These are phyloP conservation scores for Spinellus fusiger DNA, from an alignment of 192 early-diverging fungal genomes.

Conservation along the genomic window DNA sequence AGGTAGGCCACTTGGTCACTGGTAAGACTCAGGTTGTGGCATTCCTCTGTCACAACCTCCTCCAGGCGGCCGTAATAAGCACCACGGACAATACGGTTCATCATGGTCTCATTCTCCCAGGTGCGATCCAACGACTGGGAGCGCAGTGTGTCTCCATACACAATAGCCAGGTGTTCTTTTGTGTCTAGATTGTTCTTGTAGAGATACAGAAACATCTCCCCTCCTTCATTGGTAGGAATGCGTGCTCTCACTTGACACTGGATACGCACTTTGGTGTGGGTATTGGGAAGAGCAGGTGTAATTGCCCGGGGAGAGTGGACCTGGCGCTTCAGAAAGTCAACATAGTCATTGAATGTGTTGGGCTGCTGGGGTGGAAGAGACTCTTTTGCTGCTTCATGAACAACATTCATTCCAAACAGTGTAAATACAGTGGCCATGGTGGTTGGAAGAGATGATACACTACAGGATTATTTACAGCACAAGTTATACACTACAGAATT, in stretches of 20 bases:
- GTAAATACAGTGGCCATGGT: constrained; percentile 27
- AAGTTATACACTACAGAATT: too few species aligned
- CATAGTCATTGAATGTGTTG: constrained; percentile 24
- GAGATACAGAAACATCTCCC: constrained; percentile 76
- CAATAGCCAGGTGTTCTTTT: constrained; percentile 92
- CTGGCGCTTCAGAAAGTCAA: constrained; percentile 29
- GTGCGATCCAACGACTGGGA: constrained; percentile 59
- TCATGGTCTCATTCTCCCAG: constrained; percentile 64
- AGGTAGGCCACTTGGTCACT: constrained; percentile 18
- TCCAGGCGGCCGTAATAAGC: constrained; percentile 56
- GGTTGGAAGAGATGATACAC: not conserved
- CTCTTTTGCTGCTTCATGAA: constrained; percentile 6
- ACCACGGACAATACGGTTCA: constrained; percentile 77
- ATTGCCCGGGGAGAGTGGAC: constrained; percentile 23
- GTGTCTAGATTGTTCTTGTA: constrained; percentile 80
- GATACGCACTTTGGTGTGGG: constrained; percentile 15
- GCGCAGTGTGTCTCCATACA: constrained; percentile 81
- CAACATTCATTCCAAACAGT: constrained; percentile 35
- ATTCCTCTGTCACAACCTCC: constrained; percentile 35
- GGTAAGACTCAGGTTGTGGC: constrained; percentile 1
- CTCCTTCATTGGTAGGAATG: constrained; percentile 71
- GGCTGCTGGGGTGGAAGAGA: not conserved
- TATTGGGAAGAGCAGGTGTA: constrained; percentile 14
- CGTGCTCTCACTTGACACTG: constrained; percentile 66
- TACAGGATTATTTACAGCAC: too few species aligned